Conservation (phyloP, 345 rosid genomes). For the Eucalyptus sp. region DNA sequence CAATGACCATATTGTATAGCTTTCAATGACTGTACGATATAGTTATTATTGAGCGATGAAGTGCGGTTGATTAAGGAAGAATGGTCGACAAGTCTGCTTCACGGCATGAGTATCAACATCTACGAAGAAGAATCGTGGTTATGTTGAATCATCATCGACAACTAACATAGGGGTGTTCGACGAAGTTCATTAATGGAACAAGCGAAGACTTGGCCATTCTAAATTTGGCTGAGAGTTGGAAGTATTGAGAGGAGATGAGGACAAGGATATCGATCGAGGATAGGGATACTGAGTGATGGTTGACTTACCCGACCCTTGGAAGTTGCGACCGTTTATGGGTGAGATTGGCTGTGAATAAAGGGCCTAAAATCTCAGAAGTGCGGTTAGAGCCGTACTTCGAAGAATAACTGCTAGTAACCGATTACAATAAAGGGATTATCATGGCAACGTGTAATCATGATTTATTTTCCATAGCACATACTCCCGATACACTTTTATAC, state of each 20-base stretch:
- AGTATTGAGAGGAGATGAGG: not conserved
- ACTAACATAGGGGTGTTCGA: no score
- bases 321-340: not conserved
- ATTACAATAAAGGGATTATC: not conserved
- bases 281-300: not conserved
- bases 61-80: not conserved
- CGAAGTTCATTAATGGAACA: not conserved
- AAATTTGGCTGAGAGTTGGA: not conserved
- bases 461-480: not conserved
- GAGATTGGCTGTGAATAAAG: not conserved
- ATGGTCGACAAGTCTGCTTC: not conserved
- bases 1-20: not conserved
- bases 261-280: not conserved
- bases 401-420: not conserved
- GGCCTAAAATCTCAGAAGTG: not conserved
- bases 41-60: not conserved
- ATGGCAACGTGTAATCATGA: not conserved
- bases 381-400: not conserved
- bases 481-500: not conserved
- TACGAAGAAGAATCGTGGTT: not conserved
- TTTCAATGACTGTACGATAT: fast-evolving
- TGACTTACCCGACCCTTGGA: not conserved
- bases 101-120: not conserved
- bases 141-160: no score
- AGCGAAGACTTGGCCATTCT: not conserved